Conservation (phyloP, 192 early-diverging fungal genomes). For the Obelidium mucronatum region DNA sequence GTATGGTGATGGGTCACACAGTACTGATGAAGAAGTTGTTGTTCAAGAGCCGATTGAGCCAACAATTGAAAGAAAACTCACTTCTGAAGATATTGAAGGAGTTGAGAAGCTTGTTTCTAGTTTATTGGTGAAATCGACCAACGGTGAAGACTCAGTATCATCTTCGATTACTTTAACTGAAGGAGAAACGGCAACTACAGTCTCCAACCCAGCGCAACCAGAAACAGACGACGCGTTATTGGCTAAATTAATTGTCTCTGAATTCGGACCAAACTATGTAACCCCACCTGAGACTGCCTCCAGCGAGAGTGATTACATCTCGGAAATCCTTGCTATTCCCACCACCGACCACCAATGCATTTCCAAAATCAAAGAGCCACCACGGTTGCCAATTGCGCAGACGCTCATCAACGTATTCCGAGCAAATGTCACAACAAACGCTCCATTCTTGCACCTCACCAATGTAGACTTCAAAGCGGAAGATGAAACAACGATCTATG, state of each 20-base stretch:
- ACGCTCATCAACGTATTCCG: not conserved
- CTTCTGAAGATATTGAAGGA: not conserved
- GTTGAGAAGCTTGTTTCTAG: not conserved
- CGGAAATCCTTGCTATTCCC: not conserved
- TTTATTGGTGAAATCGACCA: too few relatives aligned
- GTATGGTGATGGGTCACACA: not conserved
- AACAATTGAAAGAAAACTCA: not conserved
- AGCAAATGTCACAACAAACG: not conserved
- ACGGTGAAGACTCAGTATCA: not conserved
- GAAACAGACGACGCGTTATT: too few relatives aligned
- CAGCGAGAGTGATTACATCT: not conserved
- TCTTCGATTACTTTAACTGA: conserved; percentile 4
- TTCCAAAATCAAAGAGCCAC: not conserved
- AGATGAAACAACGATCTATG: not conserved
- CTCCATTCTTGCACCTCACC: not conserved
- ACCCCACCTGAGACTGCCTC: too few relatives aligned
- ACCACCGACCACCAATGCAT: not conserved
- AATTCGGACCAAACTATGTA: too few relatives aligned
- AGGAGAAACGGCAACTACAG: too few relatives aligned
- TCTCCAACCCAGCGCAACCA: too few relatives aligned
- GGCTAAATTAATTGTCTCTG: too few relatives aligned
- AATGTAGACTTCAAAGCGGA: not conserved
- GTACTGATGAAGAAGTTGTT: conserved; percentile 10
- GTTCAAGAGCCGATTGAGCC: not conserved
- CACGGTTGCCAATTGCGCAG: not conserved